Evolutionary conservation across 345 rosid species (phyloP).

Genomic region (Zanthoxylum bungeanum): DNA sequence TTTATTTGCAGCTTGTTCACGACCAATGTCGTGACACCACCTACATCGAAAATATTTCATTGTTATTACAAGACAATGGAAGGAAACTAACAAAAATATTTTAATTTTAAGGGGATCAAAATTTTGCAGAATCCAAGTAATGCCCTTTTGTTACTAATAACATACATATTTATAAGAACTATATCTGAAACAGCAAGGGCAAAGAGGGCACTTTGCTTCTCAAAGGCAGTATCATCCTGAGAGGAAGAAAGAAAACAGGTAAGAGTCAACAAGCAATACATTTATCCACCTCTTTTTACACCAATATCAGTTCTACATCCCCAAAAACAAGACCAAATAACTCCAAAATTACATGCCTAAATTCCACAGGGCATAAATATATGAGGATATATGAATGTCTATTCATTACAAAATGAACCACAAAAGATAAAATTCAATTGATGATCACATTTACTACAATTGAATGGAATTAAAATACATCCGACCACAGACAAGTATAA

Average conservation of each 20-base stretch:
- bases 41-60: constrained; percentile 37
- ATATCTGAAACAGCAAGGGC: constrained; percentile 99
- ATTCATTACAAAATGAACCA: too few species aligned
- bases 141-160: too few species aligned
- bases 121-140: constrained; percentile 7
- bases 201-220: constrained; percentile 99
- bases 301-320: too few species aligned
- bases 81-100: background rate
- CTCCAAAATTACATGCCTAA: too few species aligned
- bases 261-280: constrained; percentile 15
- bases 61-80: constrained; percentile 12
- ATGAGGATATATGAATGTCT: too few species aligned
- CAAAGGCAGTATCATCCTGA: constrained; percentile 98
- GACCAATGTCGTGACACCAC: constrained; percentile 99
- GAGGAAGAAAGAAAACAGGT: constrained; percentile 15
- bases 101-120: background rate
- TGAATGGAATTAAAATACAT: background rate
- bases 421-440: background rate
- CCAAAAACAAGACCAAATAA: too few species aligned
- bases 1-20: constrained; percentile 99
- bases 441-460: too few species aligned
- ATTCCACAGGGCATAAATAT: too few species aligned
- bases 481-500: background rate
- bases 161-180: constrained; percentile 97
- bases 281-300: too few species aligned